Evolutionary conservation across 208 protist species (phyloP), one percentile per base, ranked within the genome.

Genomic region (Leishmania braziliensis): DNA sequence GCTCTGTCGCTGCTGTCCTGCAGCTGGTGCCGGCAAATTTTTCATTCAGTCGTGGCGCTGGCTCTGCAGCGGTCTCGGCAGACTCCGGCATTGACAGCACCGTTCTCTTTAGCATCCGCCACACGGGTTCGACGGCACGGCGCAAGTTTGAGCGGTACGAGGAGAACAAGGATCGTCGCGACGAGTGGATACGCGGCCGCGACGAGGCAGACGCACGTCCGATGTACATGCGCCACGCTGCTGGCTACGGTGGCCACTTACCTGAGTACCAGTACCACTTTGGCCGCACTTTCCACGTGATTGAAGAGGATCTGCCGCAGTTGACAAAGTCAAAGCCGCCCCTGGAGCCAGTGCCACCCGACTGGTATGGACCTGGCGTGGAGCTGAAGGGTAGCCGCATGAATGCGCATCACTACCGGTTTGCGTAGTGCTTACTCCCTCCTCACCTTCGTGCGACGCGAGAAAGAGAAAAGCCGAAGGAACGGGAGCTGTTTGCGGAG

Each of bases 211-310:
- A 90, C 16, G 84, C 94, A 36, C 84, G 87, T n/a, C 65, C 75
- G 10, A 84, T 70, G 79, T 97, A 97, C 80, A 76, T 85, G 70
- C 85, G 86, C 51, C 92, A 93, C 84, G 70, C 90, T 20, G 90
- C 91, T 39, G 95, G 95, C 48, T 97, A 97, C 82, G 77, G 58
- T 16, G 95, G 95, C 0, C 95, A 97, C 89, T 71, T 97, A 58
- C 95, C 95, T 23, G 89, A 91, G 81, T 95, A 88, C 76, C 72
- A 81, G 66, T 90, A 89, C 71, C 93, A 89, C 85, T 96, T 96
- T 87, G 95, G 95, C 14, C 91, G 92, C 43, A 96, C 95, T 16
- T 97, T 97, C 76, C 95, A 97, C 79, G 83, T 93, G 10, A 96
- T 97, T 60, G 95, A 97, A 84, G 95, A 96, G 86, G 90, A 93